Base-by-base conservation (phyloP, 331 rosid genomes). In the Pyracantha coccinea region DNA sequence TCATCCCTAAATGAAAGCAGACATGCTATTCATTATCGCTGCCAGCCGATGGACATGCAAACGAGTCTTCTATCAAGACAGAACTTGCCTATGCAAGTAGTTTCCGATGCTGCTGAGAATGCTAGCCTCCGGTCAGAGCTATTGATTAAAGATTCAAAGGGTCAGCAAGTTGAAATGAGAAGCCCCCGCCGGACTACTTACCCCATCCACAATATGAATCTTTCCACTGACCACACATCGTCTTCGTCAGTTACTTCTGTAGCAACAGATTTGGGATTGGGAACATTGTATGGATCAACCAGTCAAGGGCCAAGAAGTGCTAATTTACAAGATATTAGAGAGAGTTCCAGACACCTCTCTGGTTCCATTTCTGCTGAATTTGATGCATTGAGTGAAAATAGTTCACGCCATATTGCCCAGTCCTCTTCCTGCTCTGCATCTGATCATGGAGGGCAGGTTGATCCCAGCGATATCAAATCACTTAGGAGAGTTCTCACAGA, bases 181-280 rank as follows among this genome's bases (percentile, higher is more conserved):
- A 81, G 62, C 55, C 60, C 88, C 68, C 45, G 73, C 72, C 21
- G 32, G 68, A 66, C 85, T 69, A 74, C 88, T 33, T 78, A 73
- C 7, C 27, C 75, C 41, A 33, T 74, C 44, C 76, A 81, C 27
- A 59, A 73, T 35, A 45, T 38, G 68, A 78, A 75, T 85, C 79
- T 69, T 53, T 82, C 76, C n/a, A 68, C 75, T 47, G 90, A 79
- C 77, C 71, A 14, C 19, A 61, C 50, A 72, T 73, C 85, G 45
- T 77, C 89, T 69, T 80, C 87, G 16, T 75, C 88, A 3, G 66
- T 82, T 38, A 63, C 83, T 74, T 81, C 89, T 60, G 99, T 95
- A 71, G 85, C 97, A 75, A 95, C 99, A 23, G 99, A 95, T 89
- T 90, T 95, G 91, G 91, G 96, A 35, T 71, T 95, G 82, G 99